Conservation (phyloP, 2,329 filamentous ascomycete genomes). For the Aureobasidium leucospermi region DNA sequence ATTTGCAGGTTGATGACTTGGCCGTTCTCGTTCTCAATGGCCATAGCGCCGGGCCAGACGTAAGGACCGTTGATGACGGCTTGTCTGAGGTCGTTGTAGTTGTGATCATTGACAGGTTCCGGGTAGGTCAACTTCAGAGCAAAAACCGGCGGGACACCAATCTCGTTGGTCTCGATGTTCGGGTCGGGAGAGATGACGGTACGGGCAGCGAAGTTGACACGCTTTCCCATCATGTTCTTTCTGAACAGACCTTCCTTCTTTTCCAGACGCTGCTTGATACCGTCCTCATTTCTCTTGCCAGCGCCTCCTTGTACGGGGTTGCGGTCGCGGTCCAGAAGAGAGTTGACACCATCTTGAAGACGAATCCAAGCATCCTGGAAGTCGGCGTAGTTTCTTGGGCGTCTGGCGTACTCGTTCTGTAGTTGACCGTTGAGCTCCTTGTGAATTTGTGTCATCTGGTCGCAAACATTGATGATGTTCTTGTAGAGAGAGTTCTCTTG, state of each 20-base stretch:
- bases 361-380: constrained; percentile 75
- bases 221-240: constrained; percentile 99
- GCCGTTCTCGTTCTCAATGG: constrained; percentile 93
- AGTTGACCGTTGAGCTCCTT: constrained; percentile 55
- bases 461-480: constrained; percentile 68
- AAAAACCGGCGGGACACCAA: constrained; percentile 96
- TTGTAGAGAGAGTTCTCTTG: constrained; percentile 86
- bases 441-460: constrained; percentile 66
- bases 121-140: constrained; percentile 93
- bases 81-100: constrained; percentile 91
- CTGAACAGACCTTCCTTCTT: constrained; percentile 98
- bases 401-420: constrained; percentile 34
- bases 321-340: constrained; percentile 82
- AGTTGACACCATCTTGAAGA: constrained; percentile 84
- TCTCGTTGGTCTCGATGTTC: constrained; percentile 98
- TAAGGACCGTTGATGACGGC: constrained; percentile 92
- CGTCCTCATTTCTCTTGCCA: constrained; percentile 73
- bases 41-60: constrained; percentile 88
- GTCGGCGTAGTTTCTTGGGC: constrained; percentile 60
- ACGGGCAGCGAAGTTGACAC: constrained; percentile 94
- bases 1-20: constrained; percentile 80
- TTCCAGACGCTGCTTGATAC: constrained; percentile 95
- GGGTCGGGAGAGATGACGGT: constrained; percentile 98
- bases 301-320: constrained; percentile 75
- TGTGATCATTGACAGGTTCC: constrained; percentile 94